Conservation (phyloP, 2,329 filamentous ascomycete species). For the Fusarium zealandicum region DNA sequence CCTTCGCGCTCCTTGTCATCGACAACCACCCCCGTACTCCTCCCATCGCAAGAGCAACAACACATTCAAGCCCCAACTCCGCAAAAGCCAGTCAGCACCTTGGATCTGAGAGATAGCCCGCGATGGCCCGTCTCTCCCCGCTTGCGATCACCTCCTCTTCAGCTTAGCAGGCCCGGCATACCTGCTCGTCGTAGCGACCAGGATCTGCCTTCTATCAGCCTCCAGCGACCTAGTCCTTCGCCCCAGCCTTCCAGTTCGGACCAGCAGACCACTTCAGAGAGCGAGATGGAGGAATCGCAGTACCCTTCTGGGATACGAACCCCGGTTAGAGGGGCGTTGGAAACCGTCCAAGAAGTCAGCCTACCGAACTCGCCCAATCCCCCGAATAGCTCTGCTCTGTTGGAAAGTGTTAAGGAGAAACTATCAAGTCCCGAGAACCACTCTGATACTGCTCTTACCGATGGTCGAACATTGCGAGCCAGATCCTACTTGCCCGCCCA, state of each 20-base stretch:
- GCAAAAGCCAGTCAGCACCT: slow-evolving; percentile 63
- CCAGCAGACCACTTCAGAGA: slow-evolving; percentile 54
- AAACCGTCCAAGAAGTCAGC: slow-evolving; percentile 92
- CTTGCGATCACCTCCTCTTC: slow-evolving; percentile 77
- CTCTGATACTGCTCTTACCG: slow-evolving; percentile 50
- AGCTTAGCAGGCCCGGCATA: slow-evolving; percentile 54
- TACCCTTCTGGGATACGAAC: slow-evolving; percentile 63
- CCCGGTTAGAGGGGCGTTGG: slow-evolving; percentile 70
- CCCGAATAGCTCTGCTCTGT: slow-evolving; percentile 51
- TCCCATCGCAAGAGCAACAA: slow-evolving; percentile 66
- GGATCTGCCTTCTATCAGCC: slow-evolving; percentile 60
- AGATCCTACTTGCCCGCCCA: slow-evolving; percentile 56
- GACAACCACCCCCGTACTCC: slow-evolving; percentile 70
- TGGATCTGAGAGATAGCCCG: slow-evolving; percentile 64
- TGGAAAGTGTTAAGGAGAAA: slow-evolving; percentile 62
- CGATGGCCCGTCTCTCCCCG: slow-evolving; percentile 82
- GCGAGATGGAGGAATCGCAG: slow-evolving; percentile 60
- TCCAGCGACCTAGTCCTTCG: slow-evolving; percentile 59
- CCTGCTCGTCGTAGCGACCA: slow-evolving; percentile 57
- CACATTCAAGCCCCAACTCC: slow-evolving; percentile 67
- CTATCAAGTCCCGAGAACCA: slow-evolving; percentile 52
- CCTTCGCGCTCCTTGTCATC: slow-evolving; percentile 74
- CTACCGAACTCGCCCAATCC: slow-evolving; percentile 73
- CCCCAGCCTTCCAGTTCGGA: slow-evolving; percentile 54
- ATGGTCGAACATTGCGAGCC: slow-evolving; percentile 54